Conservation (phyloP, 495 filamentous ascomycete genomes). For the Tetracladium setigerum region DNA sequence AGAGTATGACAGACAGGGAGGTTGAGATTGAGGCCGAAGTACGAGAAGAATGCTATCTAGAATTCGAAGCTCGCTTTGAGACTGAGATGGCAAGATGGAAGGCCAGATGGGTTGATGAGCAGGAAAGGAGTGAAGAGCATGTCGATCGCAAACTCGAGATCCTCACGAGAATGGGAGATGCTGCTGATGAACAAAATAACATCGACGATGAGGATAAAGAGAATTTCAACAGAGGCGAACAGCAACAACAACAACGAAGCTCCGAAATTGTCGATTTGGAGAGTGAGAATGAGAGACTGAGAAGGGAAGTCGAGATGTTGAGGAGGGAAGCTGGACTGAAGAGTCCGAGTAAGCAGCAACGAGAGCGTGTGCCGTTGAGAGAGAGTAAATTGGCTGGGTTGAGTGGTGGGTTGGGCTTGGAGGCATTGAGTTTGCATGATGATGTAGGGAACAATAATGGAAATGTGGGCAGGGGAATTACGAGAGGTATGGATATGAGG, state of each 20-base stretch:
- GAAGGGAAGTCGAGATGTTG: constrained; percentile 41
- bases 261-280: constrained; percentile 48
- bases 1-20: constrained; percentile 56
- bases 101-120: constrained; percentile 61
- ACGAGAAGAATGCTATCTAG: constrained; percentile 79
- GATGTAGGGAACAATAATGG: background rate
- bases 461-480: constrained; percentile 8
- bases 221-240: constrained; percentile 36
- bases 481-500: background rate
- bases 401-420: background rate
- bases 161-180: constrained; percentile 58
- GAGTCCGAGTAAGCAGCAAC: constrained; percentile 15
- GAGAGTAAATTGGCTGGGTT: background rate
- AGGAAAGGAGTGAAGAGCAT: constrained; percentile 71
- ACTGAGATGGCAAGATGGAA: constrained; percentile 72
- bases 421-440: constrained; percentile 3
- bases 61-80: constrained; percentile 74
- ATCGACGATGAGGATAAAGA: constrained; percentile 34
- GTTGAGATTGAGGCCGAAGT: constrained; percentile 73
- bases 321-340: constrained; percentile 34
- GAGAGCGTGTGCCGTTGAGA: constrained; percentile 1
- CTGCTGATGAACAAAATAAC: constrained; percentile 11
- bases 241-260: background rate
- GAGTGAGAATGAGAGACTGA: constrained; percentile 52
- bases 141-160: constrained; percentile 88